Evolutionary conservation across 2,329 filamentous ascomycete species (phyloP).

Genomic region (Blastomyces parvus): DNA sequence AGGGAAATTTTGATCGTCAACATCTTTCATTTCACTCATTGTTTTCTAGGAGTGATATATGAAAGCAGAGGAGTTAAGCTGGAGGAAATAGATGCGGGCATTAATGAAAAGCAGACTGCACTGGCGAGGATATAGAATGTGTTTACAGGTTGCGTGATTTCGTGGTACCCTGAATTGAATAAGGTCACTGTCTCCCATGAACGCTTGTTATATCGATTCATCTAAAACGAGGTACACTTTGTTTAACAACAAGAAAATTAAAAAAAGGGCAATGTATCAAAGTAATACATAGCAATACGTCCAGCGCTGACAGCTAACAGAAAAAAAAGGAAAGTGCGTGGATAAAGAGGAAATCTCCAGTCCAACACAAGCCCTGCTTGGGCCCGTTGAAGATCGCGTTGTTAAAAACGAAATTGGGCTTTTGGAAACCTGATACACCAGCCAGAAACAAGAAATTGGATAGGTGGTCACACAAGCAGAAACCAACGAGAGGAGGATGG

Average conservation of each 20-base stretch:
- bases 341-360: neutral
- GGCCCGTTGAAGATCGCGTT: neutral
- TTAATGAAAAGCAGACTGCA: conserved; percentile 10
- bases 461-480: neutral
- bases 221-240: neutral
- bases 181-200: neutral
- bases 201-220: neutral
- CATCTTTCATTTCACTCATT: conserved; percentile 40
- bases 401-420: conserved; percentile 5
- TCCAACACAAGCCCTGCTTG: no score
- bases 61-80: conserved; percentile 30
- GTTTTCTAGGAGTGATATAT: conserved; percentile 40
- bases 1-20: conserved; percentile 44
- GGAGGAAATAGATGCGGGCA: conserved; percentile 28
- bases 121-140: conserved; percentile 18
- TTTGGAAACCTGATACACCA: neutral
- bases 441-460: no score
- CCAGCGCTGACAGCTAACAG: conserved; percentile 1
- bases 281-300: conserved; percentile 3
- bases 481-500: neutral
- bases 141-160: conserved; percentile 20
- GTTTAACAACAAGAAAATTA: neutral
- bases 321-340: neutral
- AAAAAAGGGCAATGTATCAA: neutral
- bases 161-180: neutral